Evolutionary conservation across 1,139 yeast species (phyloP).

Genomic region (Yamadazyma songkhlaensis): DNA sequence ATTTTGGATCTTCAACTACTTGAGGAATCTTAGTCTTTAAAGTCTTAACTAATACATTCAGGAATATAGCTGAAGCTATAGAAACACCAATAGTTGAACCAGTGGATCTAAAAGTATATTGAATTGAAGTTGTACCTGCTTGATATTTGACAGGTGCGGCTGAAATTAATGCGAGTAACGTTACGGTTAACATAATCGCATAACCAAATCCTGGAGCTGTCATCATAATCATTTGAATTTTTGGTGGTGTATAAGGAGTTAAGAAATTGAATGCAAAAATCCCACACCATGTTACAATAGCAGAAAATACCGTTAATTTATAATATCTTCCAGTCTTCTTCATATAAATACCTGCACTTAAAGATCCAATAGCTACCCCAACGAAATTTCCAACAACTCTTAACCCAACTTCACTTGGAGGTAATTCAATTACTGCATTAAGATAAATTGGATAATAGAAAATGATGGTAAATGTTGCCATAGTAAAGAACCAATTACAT

Average conservation of each 20-base stretch:
- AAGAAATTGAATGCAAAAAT: constrained; percentile 34
- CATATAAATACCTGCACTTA: constrained; percentile 70
- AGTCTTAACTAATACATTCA: constrained; percentile 25
- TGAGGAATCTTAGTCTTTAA: constrained; percentile 20
- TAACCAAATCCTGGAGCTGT: constrained; percentile 57
- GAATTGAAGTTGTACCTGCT: constrained; percentile 74
- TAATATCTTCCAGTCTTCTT: constrained; percentile 66
- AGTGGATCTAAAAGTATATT: constrained; percentile 70
- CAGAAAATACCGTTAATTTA: constrained; percentile 42
- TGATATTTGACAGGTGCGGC: constrained; percentile 59
- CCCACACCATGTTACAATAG: constrained; percentile 48
- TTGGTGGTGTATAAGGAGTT: constrained; percentile 39
- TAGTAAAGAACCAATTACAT: constrained; percentile 64
- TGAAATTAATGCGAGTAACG: constrained; percentile 65
- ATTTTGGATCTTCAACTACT: constrained; percentile 26
- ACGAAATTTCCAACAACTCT: constrained; percentile 65
- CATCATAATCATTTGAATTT: constrained; percentile 31
- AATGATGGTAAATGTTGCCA: constrained; percentile 51
- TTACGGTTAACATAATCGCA: constrained; percentile 61
- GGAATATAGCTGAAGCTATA: constrained; percentile 64
- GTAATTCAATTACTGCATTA: constrained; percentile 52
- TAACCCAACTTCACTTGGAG: constrained; percentile 60
- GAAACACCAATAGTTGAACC: constrained; percentile 76
- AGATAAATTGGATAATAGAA: constrained; percentile 67
- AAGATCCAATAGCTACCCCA: constrained; percentile 68